phyloP scores from a whole-genome alignment of 2,329 filamentous ascomycete genomes.

The Colletotrichum eremochloae region DNA sequence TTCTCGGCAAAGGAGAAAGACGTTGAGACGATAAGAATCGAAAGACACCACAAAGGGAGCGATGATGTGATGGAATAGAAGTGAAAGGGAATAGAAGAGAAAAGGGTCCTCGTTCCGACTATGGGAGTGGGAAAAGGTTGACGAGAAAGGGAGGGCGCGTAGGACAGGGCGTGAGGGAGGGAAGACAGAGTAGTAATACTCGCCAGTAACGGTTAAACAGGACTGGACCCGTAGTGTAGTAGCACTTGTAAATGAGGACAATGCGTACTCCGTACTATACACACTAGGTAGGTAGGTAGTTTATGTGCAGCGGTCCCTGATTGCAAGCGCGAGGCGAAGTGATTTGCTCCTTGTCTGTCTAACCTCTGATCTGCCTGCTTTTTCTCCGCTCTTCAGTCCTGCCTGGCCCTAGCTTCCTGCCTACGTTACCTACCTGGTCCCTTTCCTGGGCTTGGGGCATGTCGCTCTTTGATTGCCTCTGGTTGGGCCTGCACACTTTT shows the following conservation, averaged over 20 bases:
- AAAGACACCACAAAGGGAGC: constrained; percentile 37
- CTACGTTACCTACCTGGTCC: too few species aligned
- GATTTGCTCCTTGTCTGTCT: constrained; percentile 5
- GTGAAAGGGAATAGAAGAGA: constrained; percentile 14
- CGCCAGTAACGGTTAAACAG: constrained; percentile 15
- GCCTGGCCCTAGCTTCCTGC: neutral
- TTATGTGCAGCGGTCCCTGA: neutral
- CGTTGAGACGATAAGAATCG: constrained; percentile 17
- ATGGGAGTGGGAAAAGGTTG: constrained; percentile 28
- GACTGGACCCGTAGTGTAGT: neutral
- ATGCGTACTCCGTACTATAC: neutral
- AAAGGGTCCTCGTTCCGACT: constrained; percentile 23
- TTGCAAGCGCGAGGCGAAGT: constrained; percentile 26
- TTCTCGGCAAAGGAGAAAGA: neutral
- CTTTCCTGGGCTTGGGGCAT: constrained; percentile 12
- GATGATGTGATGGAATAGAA: constrained; percentile 12
- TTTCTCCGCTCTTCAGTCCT: constrained; percentile 9
- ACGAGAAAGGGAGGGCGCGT: constrained; percentile 14
- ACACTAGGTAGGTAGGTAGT: neutral
- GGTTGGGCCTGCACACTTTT: constrained; percentile 21
- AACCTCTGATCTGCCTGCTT: neutral
- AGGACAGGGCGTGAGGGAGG: constrained; percentile 26
- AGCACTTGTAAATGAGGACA: neutral
- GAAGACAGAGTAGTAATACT: constrained; percentile 26
- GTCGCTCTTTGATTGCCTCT: constrained; percentile 42